phyloP scores from a whole-genome alignment of 2,329 filamentous ascomycete genomes.

The Beauveria bassiana region DNA sequence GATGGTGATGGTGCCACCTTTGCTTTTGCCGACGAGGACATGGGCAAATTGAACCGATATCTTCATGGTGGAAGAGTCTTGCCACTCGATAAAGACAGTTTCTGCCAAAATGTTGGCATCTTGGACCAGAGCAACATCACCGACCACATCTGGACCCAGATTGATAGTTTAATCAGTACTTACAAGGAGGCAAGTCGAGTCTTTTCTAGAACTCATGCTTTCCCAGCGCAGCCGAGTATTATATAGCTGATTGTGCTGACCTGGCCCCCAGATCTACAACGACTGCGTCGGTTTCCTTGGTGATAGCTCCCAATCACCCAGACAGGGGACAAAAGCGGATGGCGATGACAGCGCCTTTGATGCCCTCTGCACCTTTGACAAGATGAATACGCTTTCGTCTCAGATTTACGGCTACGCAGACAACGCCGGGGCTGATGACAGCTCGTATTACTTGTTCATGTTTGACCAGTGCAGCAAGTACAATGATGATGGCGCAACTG shows the following conservation, averaged over 20 bases:
- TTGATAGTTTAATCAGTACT: not conserved
- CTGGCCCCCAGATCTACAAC: not conserved
- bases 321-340: no score
- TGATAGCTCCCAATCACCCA: no score
- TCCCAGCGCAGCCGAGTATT: not conserved
- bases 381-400: no score
- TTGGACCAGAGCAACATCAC: not conserved
- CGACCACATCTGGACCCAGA: not conserved
- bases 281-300: no score
- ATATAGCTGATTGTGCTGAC: not conserved
- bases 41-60: not conserved
- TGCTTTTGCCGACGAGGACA: not conserved
- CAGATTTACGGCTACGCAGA: no score
- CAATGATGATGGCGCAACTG: no score
- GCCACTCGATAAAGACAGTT: not conserved
- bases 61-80: not conserved
- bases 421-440: no score
- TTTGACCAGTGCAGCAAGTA: no score
- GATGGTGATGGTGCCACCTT: not conserved
- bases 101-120: not conserved
- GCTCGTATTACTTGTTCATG: no score
- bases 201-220: not conserved
- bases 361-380: no score
- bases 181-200: not conserved
- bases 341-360: no score